These are phyloP conservation scores for Dictyostelium firmibasis DNA, from an alignment of 78 protist species.

Conservation along the genomic window DNA sequence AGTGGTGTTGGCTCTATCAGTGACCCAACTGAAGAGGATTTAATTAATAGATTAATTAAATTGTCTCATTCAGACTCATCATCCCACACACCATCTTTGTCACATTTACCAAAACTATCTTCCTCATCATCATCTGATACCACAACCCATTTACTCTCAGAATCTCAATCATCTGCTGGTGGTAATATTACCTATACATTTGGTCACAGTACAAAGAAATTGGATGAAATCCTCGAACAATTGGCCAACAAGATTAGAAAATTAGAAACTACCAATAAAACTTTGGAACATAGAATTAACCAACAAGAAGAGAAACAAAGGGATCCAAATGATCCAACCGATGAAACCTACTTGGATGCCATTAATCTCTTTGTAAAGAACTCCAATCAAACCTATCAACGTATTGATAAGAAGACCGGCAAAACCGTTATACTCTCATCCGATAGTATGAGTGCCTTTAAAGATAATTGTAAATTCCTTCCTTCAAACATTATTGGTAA, in stretches of 20 bases:
- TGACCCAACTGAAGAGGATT: background rate
- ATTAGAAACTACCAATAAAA: constrained; percentile 12
- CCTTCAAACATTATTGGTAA: constrained; percentile 10
- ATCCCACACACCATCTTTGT: background rate
- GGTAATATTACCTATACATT: background rate
- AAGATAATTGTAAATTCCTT: constrained; percentile 6
- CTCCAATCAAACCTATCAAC: background rate
- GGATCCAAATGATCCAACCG: constrained; percentile 3
- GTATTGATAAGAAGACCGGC: constrained; percentile 3
- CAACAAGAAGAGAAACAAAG: constrained; percentile 1
- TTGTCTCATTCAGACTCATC: constrained; percentile 1
- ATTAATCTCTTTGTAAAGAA: background rate
- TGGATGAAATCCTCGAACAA: constrained; percentile 1
- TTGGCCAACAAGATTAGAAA: background rate
- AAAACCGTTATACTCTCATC: background rate
- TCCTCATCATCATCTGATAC: background rate
- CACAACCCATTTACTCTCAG: background rate
- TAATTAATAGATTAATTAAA: background rate
- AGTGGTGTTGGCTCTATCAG: background rate
- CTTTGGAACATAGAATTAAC: background rate
- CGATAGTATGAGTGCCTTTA: background rate
- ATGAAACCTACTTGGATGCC: constrained; percentile 5
- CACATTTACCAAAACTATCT: background rate
- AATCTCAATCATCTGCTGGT: background rate
- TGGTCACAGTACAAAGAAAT: background rate